phyloP scores from a whole-genome alignment of 106 monocot species.

The Dioscorea dumetorum region DNA sequence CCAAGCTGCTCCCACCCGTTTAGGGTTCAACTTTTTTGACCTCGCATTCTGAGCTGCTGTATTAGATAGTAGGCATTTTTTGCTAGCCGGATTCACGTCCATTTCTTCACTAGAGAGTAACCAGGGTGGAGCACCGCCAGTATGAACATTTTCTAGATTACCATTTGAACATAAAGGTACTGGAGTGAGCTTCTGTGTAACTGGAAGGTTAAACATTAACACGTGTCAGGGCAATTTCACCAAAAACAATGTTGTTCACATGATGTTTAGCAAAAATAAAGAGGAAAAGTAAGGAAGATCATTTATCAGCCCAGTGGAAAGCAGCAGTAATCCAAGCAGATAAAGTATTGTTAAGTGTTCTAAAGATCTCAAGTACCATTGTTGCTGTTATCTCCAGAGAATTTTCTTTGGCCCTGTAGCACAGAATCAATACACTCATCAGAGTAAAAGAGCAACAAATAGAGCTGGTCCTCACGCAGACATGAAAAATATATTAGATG shows the following conservation, averaged over 20 bases:
- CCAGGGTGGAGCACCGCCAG: constrained; percentile 56
- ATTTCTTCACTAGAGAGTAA: constrained; percentile 40
- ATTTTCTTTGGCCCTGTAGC: constrained; percentile 25
- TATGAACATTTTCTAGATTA: constrained; percentile 38
- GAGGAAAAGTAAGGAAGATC: neutral
- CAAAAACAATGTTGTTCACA: neutral
- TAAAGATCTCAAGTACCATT: constrained; percentile 24
- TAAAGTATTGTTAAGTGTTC: neutral
- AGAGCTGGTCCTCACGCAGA: too few species aligned
- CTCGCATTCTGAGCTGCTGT: constrained; percentile 20
- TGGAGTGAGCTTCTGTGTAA: constrained; percentile 17
- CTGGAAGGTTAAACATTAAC: constrained; percentile 10
- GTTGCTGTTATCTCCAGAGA: constrained; percentile 14
- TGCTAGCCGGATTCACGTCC: constrained; percentile 15
- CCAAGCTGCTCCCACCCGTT: constrained; percentile 97
- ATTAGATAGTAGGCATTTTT: constrained; percentile 1
- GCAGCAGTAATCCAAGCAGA: neutral
- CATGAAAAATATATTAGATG: too few species aligned
- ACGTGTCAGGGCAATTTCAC: neutral
- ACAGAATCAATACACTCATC: constrained; percentile 3
- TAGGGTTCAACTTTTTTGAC: constrained; percentile 71
- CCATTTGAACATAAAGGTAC: constrained; percentile 23
- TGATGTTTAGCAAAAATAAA: neutral
- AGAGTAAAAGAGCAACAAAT: neutral
- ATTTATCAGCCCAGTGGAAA: too few species aligned